Conservation (phyloP, 148 eudicot genomes). For the Beta vulgaris region DNA sequence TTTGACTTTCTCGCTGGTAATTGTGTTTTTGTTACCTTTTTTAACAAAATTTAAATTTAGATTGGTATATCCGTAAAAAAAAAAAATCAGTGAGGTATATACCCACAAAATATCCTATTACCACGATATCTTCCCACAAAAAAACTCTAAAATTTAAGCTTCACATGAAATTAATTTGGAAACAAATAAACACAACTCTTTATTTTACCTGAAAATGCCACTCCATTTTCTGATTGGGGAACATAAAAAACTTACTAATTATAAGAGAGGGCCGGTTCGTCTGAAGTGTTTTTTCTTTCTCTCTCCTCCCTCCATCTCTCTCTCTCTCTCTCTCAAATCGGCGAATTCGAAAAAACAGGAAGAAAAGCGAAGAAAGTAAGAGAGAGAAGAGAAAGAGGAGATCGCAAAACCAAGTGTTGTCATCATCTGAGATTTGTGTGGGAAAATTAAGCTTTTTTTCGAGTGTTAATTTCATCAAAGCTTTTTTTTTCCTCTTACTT, state of each 20-base stretch:
- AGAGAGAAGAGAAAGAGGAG: conserved; percentile 3
- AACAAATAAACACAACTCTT: neutral
- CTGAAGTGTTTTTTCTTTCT: neutral
- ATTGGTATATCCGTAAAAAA: too few relatives aligned
- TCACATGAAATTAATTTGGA: neutral
- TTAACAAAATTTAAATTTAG: too few relatives aligned
- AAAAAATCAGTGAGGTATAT: too few relatives aligned
- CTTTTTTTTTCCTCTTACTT: neutral
- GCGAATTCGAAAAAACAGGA: conserved; percentile 15
- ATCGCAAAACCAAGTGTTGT: conserved; percentile 6
- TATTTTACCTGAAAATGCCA: too few relatives aligned
- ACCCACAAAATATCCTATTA: too few relatives aligned
- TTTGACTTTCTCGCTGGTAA: too few relatives aligned
- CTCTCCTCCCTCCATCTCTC: neutral
- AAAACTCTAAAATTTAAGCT: neutral
- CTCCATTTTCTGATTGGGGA: neutral
- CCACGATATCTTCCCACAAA: too few relatives aligned
- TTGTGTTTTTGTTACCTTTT: too few relatives aligned
- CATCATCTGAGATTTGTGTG: conserved; percentile 4
- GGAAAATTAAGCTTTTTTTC: neutral
- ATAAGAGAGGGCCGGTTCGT: conserved; percentile 13
- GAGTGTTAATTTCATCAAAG: neutral
- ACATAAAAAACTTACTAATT: neutral
- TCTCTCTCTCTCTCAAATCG: conserved; percentile 12
- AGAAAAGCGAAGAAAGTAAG: neutral